These are phyloP conservation scores for Yarrowia phangngaensis DNA, from an alignment of 805 yeast genomes.

Conservation along the genomic window DNA sequence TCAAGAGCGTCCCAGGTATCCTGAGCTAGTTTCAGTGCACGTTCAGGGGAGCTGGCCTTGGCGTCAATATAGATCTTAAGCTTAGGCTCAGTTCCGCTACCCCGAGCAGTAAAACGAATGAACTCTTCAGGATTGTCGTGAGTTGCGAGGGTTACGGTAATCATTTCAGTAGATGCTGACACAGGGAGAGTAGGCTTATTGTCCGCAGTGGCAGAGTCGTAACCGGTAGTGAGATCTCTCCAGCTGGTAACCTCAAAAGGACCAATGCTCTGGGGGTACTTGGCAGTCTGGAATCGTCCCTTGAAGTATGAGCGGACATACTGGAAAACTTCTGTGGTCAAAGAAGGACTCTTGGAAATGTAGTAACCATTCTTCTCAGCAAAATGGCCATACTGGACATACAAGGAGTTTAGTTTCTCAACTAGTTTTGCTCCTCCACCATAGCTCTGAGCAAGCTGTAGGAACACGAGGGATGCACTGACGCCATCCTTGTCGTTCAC, in stretches of 20 bases:
- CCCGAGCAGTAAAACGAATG: constrained; percentile 79
- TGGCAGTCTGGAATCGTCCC: constrained; percentile 29
- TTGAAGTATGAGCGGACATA: constrained; percentile 44
- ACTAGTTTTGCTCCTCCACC: constrained; percentile 42
- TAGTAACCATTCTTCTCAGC: constrained; percentile 88
- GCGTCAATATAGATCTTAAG: constrained; percentile 90
- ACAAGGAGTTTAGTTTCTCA: constrained; percentile 56
- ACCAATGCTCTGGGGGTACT: constrained; percentile 54
- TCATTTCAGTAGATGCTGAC: constrained; percentile 78
- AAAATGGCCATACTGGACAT: constrained; percentile 67
- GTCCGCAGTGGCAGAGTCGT: constrained; percentile 62
- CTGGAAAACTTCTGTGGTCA: constrained; percentile 55
- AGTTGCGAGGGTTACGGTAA: constrained; percentile 55
- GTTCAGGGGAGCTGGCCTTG: constrained; percentile 44
- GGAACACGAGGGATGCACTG: constrained; percentile 68
- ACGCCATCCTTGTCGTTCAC: constrained; percentile 94
- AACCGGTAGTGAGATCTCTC: constrained; percentile 84
- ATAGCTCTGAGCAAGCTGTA: constrained; percentile 53
- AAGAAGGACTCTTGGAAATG: constrained; percentile 51
- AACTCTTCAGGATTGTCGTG: constrained; percentile 36
- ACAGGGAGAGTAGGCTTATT: constrained; percentile 62
- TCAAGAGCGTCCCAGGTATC: constrained; percentile 63
- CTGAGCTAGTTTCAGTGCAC: constrained; percentile 53
- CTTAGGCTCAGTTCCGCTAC: constrained; percentile 96
- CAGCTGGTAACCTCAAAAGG: constrained; percentile 54